These are phyloP conservation scores for Pisolithus tinctorius DNA, from an alignment of 768 basidiomycete genomes.

Conservation along the genomic window DNA sequence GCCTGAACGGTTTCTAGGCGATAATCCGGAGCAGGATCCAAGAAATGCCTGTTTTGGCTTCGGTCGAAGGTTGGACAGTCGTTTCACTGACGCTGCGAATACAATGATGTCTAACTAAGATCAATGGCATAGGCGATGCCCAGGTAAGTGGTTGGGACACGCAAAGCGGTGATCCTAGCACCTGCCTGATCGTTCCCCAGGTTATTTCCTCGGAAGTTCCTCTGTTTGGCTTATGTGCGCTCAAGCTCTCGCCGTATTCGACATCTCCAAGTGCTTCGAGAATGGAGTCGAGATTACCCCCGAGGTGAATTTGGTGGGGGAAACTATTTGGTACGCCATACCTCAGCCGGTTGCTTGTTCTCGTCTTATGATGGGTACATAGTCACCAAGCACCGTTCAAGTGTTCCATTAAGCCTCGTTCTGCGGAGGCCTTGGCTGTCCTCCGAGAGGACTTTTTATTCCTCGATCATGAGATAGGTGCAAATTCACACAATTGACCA, in stretches of 20 bases:
- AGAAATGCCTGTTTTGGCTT: slow-evolving; percentile 18
- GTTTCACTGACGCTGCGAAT: too few relatives aligned
- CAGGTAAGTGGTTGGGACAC: slow-evolving; percentile 6
- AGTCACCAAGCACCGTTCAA: slow-evolving; percentile 34
- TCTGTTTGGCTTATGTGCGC: slow-evolving; percentile 22
- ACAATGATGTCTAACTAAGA: too few relatives aligned
- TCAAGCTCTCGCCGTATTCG: slow-evolving; percentile 39
- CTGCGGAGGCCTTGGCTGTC: slow-evolving; percentile 30
- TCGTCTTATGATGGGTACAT: slow-evolving; percentile 35
- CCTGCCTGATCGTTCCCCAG: slow-evolving; percentile 5
- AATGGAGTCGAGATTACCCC: slow-evolving; percentile 39
- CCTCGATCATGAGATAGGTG: too few relatives aligned
- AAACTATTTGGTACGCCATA: slow-evolving; percentile 34
- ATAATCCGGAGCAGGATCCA: slow-evolving; percentile 14
- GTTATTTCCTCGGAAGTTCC: slow-evolving; percentile 23
- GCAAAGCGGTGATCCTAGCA: neutral
- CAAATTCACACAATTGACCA: too few relatives aligned
- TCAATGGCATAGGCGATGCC: slow-evolving; percentile 10
- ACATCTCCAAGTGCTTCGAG: slow-evolving; percentile 35
- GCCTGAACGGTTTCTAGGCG: slow-evolving; percentile 24
- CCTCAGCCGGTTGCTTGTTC: too few relatives aligned
- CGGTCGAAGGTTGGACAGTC: slow-evolving; percentile 20
- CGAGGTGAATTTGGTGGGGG: slow-evolving; percentile 35
- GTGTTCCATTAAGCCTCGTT: slow-evolving; percentile 48
- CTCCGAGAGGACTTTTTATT: neutral